Conservation (phyloP, 2,329 filamentous ascomycete species). For the Phyllosticta paracitricarpa region DNA sequence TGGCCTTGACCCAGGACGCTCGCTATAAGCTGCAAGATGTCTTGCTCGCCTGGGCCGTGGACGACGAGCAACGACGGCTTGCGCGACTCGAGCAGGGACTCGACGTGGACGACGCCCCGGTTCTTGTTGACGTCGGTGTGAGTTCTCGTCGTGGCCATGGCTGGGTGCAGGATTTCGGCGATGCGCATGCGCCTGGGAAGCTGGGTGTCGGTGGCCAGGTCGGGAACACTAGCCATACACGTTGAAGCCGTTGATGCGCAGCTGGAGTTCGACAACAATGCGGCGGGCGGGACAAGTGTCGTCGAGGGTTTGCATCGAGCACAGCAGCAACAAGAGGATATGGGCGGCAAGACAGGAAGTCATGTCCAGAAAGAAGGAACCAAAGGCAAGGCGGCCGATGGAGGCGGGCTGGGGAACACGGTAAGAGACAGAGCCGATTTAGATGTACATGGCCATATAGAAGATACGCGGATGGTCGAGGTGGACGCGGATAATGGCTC, state of each 20-base stretch:
- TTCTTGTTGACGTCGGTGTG: conserved; percentile 24
- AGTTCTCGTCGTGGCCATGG: conserved; percentile 27
- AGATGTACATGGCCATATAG: conserved; percentile 10
- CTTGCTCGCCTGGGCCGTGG: conserved; percentile 61
- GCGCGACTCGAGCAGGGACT: conserved; percentile 20
- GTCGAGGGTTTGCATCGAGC: conserved; percentile 5
- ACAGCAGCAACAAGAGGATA: neutral
- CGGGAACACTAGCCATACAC: conserved; percentile 26
- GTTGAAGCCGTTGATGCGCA: conserved; percentile 34
- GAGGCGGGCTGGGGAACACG: conserved; percentile 8
- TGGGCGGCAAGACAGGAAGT: neutral
- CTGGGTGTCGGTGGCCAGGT: neutral
- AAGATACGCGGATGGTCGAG: conserved; percentile 3
- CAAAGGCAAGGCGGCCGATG: conserved; percentile 4
- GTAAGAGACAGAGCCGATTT: conserved; percentile 2
- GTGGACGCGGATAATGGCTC: neutral
- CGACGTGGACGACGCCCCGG: conserved; percentile 23
- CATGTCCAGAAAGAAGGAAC: conserved; percentile 7
- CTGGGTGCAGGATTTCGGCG: conserved; percentile 12
- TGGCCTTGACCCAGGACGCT: conserved; percentile 69
- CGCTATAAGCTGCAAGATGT: conserved; percentile 64
- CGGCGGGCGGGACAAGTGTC: conserved; percentile 17
- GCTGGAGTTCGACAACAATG: conserved; percentile 29
- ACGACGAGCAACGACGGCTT: conserved; percentile 44
- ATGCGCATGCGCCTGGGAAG: conserved; percentile 11